Conservation (phyloP, 2,329 filamentous ascomycete genomes). For the Fusarium devonianum region DNA sequence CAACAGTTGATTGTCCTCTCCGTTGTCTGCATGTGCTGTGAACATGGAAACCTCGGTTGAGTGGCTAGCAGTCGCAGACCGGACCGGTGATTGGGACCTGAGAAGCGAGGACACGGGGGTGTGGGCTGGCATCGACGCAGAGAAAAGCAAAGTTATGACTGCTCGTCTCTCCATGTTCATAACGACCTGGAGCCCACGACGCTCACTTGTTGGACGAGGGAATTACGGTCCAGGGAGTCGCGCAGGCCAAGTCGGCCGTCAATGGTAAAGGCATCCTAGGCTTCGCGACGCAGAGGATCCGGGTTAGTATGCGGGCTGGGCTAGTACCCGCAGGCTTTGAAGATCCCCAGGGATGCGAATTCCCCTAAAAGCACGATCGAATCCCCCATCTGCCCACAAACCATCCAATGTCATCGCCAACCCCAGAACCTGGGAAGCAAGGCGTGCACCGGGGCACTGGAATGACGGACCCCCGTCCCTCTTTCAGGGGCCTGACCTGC, state of each 20-base stretch:
- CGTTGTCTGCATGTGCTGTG: background rate
- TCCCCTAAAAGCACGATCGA: slow-evolving; percentile 31
- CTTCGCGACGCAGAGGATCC: slow-evolving; percentile 9
- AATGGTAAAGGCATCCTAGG: slow-evolving; percentile 11
- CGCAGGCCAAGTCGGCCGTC: slow-evolving; percentile 11
- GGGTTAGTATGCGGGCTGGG: slow-evolving; percentile 19
- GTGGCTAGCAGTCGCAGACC: slow-evolving; percentile 22
- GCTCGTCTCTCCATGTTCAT: slow-evolving; percentile 29
- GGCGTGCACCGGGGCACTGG: slow-evolving; percentile 35
- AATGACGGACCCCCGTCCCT: slow-evolving; percentile 32
- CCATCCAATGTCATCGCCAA: slow-evolving; percentile 27
- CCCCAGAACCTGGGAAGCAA: slow-evolving; percentile 27
- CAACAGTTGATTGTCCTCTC: too few species aligned
- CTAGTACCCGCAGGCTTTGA: slow-evolving; percentile 21
- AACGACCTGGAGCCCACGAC: slow-evolving; percentile 22
- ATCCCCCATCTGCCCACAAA: slow-evolving; percentile 23
- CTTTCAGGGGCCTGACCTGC: slow-evolving; percentile 5
- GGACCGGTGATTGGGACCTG: slow-evolving; percentile 16
- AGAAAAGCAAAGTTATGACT: slow-evolving; percentile 39
- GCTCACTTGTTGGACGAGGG: slow-evolving; percentile 18
- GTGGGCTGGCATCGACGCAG: slow-evolving; percentile 18
- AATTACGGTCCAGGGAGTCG: slow-evolving; percentile 18
- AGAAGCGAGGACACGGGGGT: slow-evolving; percentile 15
- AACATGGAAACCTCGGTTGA: slow-evolving; percentile 10
- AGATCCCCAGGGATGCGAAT: slow-evolving; percentile 33